These are phyloP conservation scores for Poa pratensis DNA, from an alignment of 176 grass and related monocot species.

Conservation along the genomic window DNA sequence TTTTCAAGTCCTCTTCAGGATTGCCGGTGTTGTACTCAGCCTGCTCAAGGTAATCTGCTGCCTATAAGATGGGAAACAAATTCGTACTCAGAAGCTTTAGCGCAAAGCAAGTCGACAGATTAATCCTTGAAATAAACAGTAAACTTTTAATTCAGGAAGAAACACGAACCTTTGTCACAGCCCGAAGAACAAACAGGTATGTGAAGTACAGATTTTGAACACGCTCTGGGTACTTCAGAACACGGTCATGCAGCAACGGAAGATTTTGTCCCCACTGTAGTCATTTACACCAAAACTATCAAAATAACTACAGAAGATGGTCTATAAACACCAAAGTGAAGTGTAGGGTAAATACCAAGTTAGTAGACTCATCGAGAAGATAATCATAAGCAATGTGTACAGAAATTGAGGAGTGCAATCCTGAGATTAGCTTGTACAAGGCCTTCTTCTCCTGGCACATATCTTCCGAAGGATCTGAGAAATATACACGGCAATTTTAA, in stretches of 20 bases:
- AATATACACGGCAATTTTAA: slow-evolving; percentile 20
- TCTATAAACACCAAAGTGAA: slow-evolving; percentile 26
- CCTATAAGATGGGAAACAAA: slow-evolving; percentile 68
- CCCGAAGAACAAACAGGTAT: slow-evolving; percentile 95
- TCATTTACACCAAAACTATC: slow-evolving; percentile 34
- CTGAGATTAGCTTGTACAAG: slow-evolving; percentile 93
- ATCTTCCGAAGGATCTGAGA: slow-evolving; percentile 88
- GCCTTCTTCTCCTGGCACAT: slow-evolving; percentile 89
- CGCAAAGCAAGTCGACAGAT: neutral
- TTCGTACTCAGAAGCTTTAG: slow-evolving; percentile 8
- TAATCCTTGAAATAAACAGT: neutral
- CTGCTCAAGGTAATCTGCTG: slow-evolving; percentile 90
- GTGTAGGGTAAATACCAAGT: slow-evolving; percentile 51
- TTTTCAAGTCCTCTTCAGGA: slow-evolving; percentile 76
- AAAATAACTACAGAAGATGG: slow-evolving; percentile 26
- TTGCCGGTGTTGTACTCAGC: slow-evolving; percentile 95
- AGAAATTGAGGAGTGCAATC: slow-evolving; percentile 96
- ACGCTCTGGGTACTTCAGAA: slow-evolving; percentile 82
- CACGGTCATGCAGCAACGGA: slow-evolving; percentile 79
- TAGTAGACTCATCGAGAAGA: slow-evolving; percentile 65
- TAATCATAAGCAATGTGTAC: slow-evolving; percentile 97
- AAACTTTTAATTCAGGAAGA: slow-evolving; percentile 15
- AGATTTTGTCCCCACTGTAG: slow-evolving; percentile 90
- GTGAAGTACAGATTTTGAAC: slow-evolving; percentile 91
- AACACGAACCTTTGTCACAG: slow-evolving; percentile 79